These are phyloP conservation scores for Vickermania spadyakhi DNA, from an alignment of 208 protist genomes.

Conservation along the genomic window DNA sequence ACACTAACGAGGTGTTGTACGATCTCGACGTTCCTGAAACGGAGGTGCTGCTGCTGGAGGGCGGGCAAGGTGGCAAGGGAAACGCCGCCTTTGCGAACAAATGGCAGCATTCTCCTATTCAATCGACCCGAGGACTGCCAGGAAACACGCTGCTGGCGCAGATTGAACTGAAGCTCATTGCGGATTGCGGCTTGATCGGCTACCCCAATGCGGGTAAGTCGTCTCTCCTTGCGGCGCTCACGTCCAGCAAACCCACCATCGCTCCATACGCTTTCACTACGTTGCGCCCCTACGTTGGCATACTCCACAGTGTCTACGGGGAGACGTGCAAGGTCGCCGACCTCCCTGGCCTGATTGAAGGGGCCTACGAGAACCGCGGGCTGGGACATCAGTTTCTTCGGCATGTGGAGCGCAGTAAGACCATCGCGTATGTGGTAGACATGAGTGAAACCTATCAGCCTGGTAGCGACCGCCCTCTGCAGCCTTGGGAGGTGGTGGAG, in stretches of 20 bases:
- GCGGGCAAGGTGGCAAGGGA: constrained; percentile 86
- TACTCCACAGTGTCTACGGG: constrained; percentile 76
- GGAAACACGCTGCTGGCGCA: constrained; percentile 86
- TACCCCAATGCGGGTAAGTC: constrained; percentile 92
- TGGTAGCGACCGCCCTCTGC: constrained; percentile 9
- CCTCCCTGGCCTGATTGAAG: constrained; percentile 88
- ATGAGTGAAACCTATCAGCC: constrained; percentile 69
- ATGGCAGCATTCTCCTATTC: constrained; percentile 78
- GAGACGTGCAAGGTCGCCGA: constrained; percentile 82
- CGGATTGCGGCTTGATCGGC: constrained; percentile 87
- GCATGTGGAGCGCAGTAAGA: constrained; percentile 86
- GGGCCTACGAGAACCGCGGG: constrained; percentile 82
- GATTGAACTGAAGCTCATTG: constrained; percentile 88
- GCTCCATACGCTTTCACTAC: constrained; percentile 90
- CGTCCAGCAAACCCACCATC: constrained; percentile 66
- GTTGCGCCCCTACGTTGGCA: constrained; percentile 81
- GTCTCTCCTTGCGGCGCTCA: constrained; percentile 85
- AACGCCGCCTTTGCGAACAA: constrained; percentile 88
- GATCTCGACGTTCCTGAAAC: constrained; percentile 71
- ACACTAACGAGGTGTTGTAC: constrained; percentile 86
- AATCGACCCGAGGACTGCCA: constrained; percentile 84
- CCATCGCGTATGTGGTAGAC: constrained; percentile 84
- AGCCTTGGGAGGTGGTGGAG: constrained; percentile 83
- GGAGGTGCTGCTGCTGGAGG: constrained; percentile 79
- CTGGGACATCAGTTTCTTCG: constrained; percentile 88